Base-by-base conservation (phyloP, 805 yeast genomes). In the Metschnikowia koreensis region DNA sequence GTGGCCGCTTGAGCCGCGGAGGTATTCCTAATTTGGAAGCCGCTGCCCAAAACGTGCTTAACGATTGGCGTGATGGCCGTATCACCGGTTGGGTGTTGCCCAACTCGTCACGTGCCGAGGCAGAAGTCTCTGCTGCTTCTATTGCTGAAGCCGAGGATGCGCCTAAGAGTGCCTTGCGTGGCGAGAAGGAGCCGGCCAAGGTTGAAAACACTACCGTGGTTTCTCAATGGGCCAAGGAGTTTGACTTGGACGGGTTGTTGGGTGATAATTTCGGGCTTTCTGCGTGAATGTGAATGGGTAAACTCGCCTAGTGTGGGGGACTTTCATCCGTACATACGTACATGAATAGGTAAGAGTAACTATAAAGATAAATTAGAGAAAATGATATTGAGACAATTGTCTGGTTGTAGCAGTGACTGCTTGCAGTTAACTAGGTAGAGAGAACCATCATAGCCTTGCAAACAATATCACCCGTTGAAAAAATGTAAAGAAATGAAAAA, bases 1-100 rank as follows among this genome's bases (percentile, higher is more conserved):
- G 90, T 69, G 99, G 99, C 52, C 82, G 97, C 70, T 76, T 94
- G 57, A 90, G 96, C 46, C 87, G 82, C 64, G 97, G 97, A 41
- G 99, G 99, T 65, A 71, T 94, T 53, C 97, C 98, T 51, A 91
- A 94, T 67, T 68, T 94, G 56, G 86, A 83, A 53, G 79, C 92
- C 57, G 96, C 98, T 8, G 97, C 96, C 37, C 68, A 81, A 62
- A 77, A 87, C 37, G 86, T 94, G 11, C 76, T 94, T 65, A 89
- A 82, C 62, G 99, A 94, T 71, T 94, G 98, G 98, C 84, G 97
- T 72, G 97, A 92, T 69, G 99, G 99, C 53, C 83, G 94, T 66
- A 83, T 94, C 62, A 71, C 86, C 50, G 96, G 97, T 44, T 94
- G 97, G 97, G 83, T 89, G 2, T 71, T 84, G 61, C 96, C 97